Evolutionary conservation across 805 yeast species (phyloP), one percentile per base, ranked within the genome.

Genomic region (Teunomyces tritomae): DNA sequence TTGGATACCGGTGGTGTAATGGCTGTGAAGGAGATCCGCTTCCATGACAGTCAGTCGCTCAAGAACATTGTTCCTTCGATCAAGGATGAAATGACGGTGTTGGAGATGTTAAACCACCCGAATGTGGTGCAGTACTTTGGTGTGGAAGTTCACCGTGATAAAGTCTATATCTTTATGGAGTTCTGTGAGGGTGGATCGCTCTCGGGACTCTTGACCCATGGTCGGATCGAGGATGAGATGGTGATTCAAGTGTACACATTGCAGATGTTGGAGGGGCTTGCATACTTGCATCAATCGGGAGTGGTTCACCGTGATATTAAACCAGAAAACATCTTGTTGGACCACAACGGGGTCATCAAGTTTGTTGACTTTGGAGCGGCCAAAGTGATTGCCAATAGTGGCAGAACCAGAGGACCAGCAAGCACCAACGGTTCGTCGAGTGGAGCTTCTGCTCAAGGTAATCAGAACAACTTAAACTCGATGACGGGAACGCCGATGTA

Each of bases 301-400:
- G 89, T 94, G 61, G 92, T 90, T n/a, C 99, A 94, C 65, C 79
- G 98, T 46, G 99, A 94, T 62, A 87, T 94, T 55, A 94, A 94
- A 68, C 99, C 99, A 0, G 99, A 89, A 57, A 92, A 94, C 61
- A 86, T 92, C 40, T 70, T 92, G 39, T 71, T 92, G 45, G 97
- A 92, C 67, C 96, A 86, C 64, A 84, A 85, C 69, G 97, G 97
- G 16, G 89, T 91, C 11, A 86, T 92, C 60, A 94, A 94, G 66
- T 90, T 87, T 71, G 97, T 92, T 46, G 99, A 94, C 68, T 94
- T 94, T 64, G 99, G 99, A 30, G 97, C 98, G 3, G 97, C 98
- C 10, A 90, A 90, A 66, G 95, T 91, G 8, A 81, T 84, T 52
- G 88, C 88, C 1, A 81, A 81, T 44, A 79, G 84, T 5, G 83